phyloP scores from a whole-genome alignment of 148 eudicot species.

The Amaranthus cruentus region DNA sequence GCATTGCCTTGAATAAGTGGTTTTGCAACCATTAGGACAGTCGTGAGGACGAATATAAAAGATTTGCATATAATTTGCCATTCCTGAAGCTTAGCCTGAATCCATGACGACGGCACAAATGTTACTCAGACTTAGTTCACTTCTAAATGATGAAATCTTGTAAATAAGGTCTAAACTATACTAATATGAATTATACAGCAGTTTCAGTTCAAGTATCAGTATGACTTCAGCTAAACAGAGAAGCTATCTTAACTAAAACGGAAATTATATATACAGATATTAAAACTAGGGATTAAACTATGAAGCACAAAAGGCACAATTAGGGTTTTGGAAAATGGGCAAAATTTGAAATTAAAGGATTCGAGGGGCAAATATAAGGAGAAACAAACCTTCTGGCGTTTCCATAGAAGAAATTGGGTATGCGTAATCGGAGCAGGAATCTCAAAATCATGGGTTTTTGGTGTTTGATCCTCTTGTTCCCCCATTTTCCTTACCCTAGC shows the following conservation, averaged over 20 bases:
- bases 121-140: no score
- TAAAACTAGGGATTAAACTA: not conserved
- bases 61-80: no score
- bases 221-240: no score
- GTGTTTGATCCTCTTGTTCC: not conserved
- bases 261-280: no score
- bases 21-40: no score
- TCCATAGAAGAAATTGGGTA: slow-evolving; percentile 60
- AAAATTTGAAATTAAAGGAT: not conserved
- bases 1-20: no score
- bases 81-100: no score
- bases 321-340: not conserved
- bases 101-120: no score
- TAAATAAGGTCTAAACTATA: no score
- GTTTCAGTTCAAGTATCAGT: not conserved
- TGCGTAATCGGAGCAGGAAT: slow-evolving; percentile 26
- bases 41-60: no score
- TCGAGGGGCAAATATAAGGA: not conserved
- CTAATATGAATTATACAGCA: not conserved
- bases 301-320: not conserved
- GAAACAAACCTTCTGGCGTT: slow-evolving; percentile 46
- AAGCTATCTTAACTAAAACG: no score
- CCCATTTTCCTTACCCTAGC: not conserved
- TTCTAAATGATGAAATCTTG: no score
- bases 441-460: not conserved